A percentile compares a stretch with the other conserved stretches of the same genome.
Conservation (phyloP, 192 early-diverging fungal species). For the Dissophora ornata region DNA sequence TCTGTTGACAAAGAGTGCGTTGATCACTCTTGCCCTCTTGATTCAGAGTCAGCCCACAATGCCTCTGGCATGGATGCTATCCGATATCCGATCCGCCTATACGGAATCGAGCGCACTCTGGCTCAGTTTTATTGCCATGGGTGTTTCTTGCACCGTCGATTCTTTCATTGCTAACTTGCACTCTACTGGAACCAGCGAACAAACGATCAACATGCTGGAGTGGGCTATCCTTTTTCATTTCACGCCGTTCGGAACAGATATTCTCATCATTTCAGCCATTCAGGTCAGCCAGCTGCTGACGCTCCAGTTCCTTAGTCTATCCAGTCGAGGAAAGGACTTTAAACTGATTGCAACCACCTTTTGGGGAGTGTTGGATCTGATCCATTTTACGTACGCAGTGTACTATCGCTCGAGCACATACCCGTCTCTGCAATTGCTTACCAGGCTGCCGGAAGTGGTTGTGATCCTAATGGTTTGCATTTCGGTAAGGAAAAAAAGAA, state of each 20-base stretch:
- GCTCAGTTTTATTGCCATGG: slow-evolving; percentile 53
- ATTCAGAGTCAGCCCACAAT: slow-evolving; percentile 21
- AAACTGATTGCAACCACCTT: slow-evolving; percentile 55
- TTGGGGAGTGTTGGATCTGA: slow-evolving; percentile 55
- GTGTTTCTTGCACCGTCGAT: slow-evolving; percentile 43
- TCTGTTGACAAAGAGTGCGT: slow-evolving; percentile 52
- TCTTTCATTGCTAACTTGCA: slow-evolving; percentile 50
- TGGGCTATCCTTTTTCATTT: slow-evolving; percentile 61
- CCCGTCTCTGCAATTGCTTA: slow-evolving; percentile 55
- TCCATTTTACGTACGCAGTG: slow-evolving; percentile 55
- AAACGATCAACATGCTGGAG: slow-evolving; percentile 57
- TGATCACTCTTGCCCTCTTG: slow-evolving; percentile 41
- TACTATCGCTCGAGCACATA: slow-evolving; percentile 47
- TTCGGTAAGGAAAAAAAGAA: slow-evolving; percentile 35
- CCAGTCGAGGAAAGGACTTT: slow-evolving; percentile 52
- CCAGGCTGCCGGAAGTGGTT: slow-evolving; percentile 58
- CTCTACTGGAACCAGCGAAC: slow-evolving; percentile 35
- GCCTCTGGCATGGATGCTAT: slow-evolving; percentile 13
- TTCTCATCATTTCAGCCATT: slow-evolving; percentile 56
- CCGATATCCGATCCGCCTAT: slow-evolving; percentile 16
- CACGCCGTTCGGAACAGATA: slow-evolving; percentile 42
- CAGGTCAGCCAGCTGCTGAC: slow-evolving; percentile 55
- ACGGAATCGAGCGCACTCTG: slow-evolving; percentile 46
- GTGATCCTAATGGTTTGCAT: slow-evolving; percentile 57
- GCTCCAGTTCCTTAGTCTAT: slow-evolving; percentile 56